A percentile compares a stretch with the other conserved stretches of the same genome.
Conservation (phyloP, 805 yeast genomes). For the Zygosaccharomyces bisporus region DNA sequence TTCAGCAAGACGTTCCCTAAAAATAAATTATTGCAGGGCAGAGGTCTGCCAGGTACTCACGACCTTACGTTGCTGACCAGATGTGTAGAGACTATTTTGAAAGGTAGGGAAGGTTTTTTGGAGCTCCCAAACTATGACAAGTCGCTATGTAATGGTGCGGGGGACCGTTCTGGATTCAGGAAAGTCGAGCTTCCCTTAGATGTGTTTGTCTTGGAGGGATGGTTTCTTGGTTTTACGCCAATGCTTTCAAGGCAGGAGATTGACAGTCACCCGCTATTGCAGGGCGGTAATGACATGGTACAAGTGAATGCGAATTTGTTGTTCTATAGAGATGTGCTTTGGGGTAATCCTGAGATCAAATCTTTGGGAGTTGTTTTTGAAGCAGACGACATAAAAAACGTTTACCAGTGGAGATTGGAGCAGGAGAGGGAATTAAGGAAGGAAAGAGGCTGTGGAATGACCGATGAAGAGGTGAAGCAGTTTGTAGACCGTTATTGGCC, state of each 20-base stretch:
- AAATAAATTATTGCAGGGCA: constrained; percentile 61
- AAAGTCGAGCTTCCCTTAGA: constrained; percentile 44
- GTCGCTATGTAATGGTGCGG: constrained; percentile 63
- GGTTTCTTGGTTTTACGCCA: constrained; percentile 80
- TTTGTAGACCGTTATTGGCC: constrained; percentile 90
- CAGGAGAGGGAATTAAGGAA: constrained; percentile 39
- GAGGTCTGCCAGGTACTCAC: constrained; percentile 95
- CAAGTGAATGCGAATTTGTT: constrained; percentile 51
- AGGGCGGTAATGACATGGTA: constrained; percentile 31
- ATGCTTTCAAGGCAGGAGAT: constrained; percentile 31
- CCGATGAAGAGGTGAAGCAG: constrained; percentile 57
- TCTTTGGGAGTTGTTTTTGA: constrained; percentile 60
- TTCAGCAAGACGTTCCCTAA: constrained; percentile 41
- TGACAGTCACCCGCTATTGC: constrained; percentile 17
- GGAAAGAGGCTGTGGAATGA: constrained; percentile 70
- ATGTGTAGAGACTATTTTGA: constrained; percentile 35
- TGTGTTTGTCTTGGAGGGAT: constrained; percentile 81
- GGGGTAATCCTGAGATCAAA: constrained; percentile 48
- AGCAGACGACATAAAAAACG: constrained; percentile 57
- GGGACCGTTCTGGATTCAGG: constrained; percentile 56
- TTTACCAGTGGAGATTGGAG: constrained; percentile 74
- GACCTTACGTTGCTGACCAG: constrained; percentile 45
- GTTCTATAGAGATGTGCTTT: constrained; percentile 43
- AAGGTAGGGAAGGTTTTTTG: constrained; percentile 32
- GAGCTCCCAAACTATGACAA: constrained; percentile 74